Evolutionary conservation across 2,329 filamentous ascomycete genomes (phyloP), one percentile per base, ranked within the genome.

Genomic region (Fusarium falciforme): DNA sequence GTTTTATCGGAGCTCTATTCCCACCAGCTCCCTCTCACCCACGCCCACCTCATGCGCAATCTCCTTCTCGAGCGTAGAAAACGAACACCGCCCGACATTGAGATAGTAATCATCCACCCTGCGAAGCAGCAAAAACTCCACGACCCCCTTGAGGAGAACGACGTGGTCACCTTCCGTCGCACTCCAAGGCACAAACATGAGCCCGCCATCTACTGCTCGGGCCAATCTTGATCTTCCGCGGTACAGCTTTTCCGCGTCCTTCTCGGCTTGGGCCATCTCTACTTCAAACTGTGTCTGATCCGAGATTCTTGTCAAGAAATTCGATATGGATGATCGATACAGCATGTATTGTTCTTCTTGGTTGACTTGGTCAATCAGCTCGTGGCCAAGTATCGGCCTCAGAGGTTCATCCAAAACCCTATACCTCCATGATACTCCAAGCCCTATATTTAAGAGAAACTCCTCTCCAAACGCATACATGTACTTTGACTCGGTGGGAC

Each of bases 1-100:
- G 14, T 6, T 61, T 42, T 40, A 70, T 57, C 54, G 22, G 9
- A 60, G 42, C 54, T 66, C 44, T n/a, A 69, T 61, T 4, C 27
- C 40, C 5, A 27, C 35, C 16, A 25, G 5, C 27, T 55, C 33
- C 44, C 54, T 35, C 27, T 65, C 33, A 25, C 22, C 44, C 11
- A 10, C 2, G 10, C 36, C 20, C n/a, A 29, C 20, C 31, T 49
- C 20, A 31, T 61, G 27, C 5, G 29, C 40, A 5, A 69, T 2
- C 6, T 64, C 22, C 11, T 33, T 9, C 22, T 14, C 36, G 0
- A n/a, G 9, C 6, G 27, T 59, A 2, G 8, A 55, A 22, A 11
- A 35, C 9, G 38, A 59, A 16, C 42, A 68, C 29, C 60, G 31
- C 11, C 40, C 59, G 0, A 59, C 12, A 1, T 68, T 10, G 0